A percentile compares a stretch with the other conserved stretches of the same genome.
phyloP scores from a whole-genome alignment of 805 yeast species.

The Diddensiella santjacobensis region DNA sequence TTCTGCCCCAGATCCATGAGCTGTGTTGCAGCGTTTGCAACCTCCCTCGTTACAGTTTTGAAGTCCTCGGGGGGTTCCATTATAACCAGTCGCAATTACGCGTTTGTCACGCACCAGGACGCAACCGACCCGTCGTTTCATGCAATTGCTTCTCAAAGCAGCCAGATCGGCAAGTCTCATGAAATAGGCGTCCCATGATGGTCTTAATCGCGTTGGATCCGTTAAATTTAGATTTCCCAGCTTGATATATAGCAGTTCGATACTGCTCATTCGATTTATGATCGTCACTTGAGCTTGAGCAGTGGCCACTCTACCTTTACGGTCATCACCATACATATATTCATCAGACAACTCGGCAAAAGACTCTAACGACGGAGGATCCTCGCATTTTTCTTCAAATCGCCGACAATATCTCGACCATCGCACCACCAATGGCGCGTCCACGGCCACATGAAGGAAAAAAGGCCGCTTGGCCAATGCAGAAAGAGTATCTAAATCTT shows the following conservation, averaged over 20 bases:
- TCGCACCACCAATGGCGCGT: conserved; percentile 52
- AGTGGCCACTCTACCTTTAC: conserved; percentile 39
- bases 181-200: conserved; percentile 95
- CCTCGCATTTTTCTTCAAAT: background rate
- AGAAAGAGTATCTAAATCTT: conserved; percentile 41
- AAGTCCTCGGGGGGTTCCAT: conserved; percentile 91
- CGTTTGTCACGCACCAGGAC: conserved; percentile 82
- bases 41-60: conserved; percentile 95
- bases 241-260: conserved; percentile 37
- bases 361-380: conserved; percentile 29
- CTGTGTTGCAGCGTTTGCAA: conserved; percentile 81
- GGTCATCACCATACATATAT: conserved; percentile 28
- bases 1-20: conserved; percentile 55
- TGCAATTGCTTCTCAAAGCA: conserved; percentile 88
- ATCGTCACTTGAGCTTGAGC: conserved; percentile 54
- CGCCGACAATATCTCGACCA: conserved; percentile 14
- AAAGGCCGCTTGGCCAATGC: conserved; percentile 68
- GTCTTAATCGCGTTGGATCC: conserved; percentile 66
- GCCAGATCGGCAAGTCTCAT: conserved; percentile 93
- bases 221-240: conserved; percentile 42
- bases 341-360: conserved; percentile 38
- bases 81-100: conserved; percentile 94
- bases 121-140: conserved; percentile 97
- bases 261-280: conserved; percentile 45
- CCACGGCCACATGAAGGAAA: conserved; percentile 73